phyloP scores from a whole-genome alignment of 768 basidiomycete species.

The Strobilomyces confusus region DNA sequence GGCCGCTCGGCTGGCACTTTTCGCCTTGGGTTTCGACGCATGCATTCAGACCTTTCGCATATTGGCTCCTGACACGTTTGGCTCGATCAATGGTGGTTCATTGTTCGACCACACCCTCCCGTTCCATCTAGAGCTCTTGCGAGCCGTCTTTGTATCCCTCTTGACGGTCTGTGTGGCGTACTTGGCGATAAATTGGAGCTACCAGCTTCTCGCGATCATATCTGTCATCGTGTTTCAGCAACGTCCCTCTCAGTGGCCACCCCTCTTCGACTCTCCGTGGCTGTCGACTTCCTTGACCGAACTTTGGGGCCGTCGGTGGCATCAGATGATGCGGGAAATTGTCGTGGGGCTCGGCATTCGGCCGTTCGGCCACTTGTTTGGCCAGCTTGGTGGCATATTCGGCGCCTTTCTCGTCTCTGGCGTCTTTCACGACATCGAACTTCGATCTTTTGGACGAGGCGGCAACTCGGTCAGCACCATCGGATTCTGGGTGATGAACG shows the following conservation, averaged over 20 bases:
- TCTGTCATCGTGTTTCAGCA: constrained; percentile 46
- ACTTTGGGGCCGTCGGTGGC: constrained; percentile 65
- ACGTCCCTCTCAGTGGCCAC: constrained; percentile 55
- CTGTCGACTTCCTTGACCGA: constrained; percentile 51
- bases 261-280: constrained; percentile 57
- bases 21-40: neutral
- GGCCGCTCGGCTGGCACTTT: neutral
- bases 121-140: constrained; percentile 29
- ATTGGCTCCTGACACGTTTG: constrained; percentile 40
- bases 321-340: constrained; percentile 58
- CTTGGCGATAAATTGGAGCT: constrained; percentile 39
- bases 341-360: constrained; percentile 49
- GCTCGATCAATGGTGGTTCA: constrained; percentile 30
- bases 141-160: constrained; percentile 41
- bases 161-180: constrained; percentile 37
- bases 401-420: constrained; percentile 60
- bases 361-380: constrained; percentile 42
- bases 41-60: constrained; percentile 10
- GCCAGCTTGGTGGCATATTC: constrained; percentile 47
- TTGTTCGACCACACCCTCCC: constrained; percentile 35
- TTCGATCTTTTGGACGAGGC: constrained; percentile 31
- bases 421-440: constrained; percentile 50
- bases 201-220: constrained; percentile 41
- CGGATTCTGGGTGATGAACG: constrained; percentile 54
- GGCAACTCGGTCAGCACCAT: constrained; percentile 38